Evolutionary conservation across 2,329 filamentous ascomycete species (phyloP).

Genomic region (Neonectria punicea): DNA sequence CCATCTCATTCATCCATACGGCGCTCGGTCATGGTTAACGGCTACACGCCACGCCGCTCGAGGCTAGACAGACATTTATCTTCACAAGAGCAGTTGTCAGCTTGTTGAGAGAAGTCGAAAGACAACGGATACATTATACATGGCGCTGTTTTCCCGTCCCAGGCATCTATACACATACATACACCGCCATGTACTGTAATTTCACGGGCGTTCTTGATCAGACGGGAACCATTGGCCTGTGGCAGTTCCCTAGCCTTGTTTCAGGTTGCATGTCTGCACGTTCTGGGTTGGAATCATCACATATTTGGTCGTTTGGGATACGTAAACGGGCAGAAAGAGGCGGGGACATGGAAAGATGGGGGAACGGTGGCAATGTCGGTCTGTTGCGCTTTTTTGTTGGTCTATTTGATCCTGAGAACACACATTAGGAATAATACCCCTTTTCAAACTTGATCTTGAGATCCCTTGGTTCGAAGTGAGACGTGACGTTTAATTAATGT

Average conservation of each 20-base stretch:
- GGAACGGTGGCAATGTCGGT: slow-evolving; percentile 30
- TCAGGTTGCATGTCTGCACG: slow-evolving; percentile 23
- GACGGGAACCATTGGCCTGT: slow-evolving; percentile 4
- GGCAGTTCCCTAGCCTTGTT: slow-evolving; percentile 12
- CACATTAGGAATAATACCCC: slow-evolving; percentile 44
- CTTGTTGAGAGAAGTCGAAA: slow-evolving; percentile 31
- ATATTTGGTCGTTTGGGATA: slow-evolving; percentile 18
- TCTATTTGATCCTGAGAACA: slow-evolving; percentile 39
- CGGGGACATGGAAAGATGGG: slow-evolving; percentile 13
- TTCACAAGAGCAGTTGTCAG: slow-evolving; percentile 32
- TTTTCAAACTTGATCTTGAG: slow-evolving; percentile 29
- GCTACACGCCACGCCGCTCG: slow-evolving; percentile 33
- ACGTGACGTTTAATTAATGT: not conserved
- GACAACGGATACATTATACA: slow-evolving; percentile 24
- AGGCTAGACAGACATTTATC: slow-evolving; percentile 30
- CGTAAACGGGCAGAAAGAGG: slow-evolving; percentile 22
- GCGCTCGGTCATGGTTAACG: slow-evolving; percentile 39
- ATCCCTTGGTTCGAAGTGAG: not conserved
- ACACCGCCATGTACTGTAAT: slow-evolving; percentile 26
- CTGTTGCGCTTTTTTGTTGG: slow-evolving; percentile 35
- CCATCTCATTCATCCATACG: slow-evolving; percentile 35
- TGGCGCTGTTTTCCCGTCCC: slow-evolving; percentile 32
- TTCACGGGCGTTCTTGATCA: slow-evolving; percentile 30
- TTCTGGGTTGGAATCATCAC: slow-evolving; percentile 17
- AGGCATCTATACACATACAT: slow-evolving; percentile 36